Percentiles rank a stretch among this genome's conserved stretches.
Conservation (phyloP, 1,284 basidiomycete genomes). For the Rhodotorula sp. region DNA sequence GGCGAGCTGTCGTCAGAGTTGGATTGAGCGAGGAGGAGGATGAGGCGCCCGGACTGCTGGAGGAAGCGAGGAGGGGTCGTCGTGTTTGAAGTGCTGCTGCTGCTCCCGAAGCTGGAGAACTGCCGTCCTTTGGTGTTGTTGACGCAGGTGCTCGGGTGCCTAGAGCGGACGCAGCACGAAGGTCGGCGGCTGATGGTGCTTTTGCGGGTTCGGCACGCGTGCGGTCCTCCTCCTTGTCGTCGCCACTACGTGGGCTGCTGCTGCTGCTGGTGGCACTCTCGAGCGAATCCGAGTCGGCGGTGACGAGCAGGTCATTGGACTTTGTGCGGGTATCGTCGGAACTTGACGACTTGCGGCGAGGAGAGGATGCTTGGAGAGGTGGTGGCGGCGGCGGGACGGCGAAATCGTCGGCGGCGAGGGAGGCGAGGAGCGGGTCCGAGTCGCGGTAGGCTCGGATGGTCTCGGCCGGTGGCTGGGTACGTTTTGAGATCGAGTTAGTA, state of each 20-base stretch:
- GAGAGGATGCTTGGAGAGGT: too few relatives aligned
- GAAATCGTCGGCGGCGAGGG: conserved; percentile 1
- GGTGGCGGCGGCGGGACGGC: background rate
- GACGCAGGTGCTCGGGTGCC: too few relatives aligned
- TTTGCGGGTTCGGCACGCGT: background rate
- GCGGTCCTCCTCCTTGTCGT: background rate
- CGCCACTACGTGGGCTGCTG: background rate
- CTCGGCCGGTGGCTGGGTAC: background rate
- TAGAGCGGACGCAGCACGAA: background rate
- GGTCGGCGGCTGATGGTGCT: background rate
- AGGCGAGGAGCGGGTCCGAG: background rate
- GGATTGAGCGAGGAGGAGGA: background rate
- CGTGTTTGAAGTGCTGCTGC: background rate
- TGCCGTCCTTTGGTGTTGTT: too few relatives aligned
- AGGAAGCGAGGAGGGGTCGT: background rate
- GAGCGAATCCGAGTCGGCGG: background rate
- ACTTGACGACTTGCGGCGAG: too few relatives aligned
- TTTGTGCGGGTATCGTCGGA: too few relatives aligned
- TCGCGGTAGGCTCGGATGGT: background rate
- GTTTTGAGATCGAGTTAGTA: background rate
- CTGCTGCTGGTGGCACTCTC: background rate
- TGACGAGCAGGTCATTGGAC: too few relatives aligned
- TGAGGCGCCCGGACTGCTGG: background rate
- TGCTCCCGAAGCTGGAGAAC: background rate
- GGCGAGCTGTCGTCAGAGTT: background rate